Evolutionary conservation across 352 stramenopile species (phyloP).

Genomic region (Achlya hypogyna): DNA sequence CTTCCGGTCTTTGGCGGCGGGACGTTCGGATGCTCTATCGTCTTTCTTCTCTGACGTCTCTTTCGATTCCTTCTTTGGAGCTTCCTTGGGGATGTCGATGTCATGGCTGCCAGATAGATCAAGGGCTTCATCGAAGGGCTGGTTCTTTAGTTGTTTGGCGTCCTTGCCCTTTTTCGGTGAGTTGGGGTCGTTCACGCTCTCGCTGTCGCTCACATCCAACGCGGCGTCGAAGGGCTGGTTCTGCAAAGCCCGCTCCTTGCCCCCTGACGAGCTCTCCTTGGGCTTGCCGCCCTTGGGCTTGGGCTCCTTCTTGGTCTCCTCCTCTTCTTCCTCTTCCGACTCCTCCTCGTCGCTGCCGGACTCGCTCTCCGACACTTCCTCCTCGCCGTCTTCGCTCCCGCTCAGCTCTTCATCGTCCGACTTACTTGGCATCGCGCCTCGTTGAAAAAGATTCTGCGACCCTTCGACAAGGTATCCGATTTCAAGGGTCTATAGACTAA

Average conservation of each 20-base stretch:
- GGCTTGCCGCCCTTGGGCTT: background rate
- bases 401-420: slow-evolving; percentile 21
- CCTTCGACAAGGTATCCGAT: too few relatives aligned
- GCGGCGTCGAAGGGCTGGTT: slow-evolving; percentile 19
- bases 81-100: slow-evolving; percentile 39
- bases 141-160: slow-evolving; percentile 54
- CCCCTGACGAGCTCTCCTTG: background rate
- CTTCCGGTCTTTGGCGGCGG: background rate
- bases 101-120: slow-evolving; percentile 77
- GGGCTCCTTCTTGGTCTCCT: slow-evolving; percentile 6
- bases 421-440: slow-evolving; percentile 18
- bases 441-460: too few relatives aligned
- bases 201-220: slow-evolving; percentile 19
- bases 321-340: slow-evolving; percentile 17
- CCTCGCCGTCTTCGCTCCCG: slow-evolving; percentile 15
- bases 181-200: slow-evolving; percentile 16
- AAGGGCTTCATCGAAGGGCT: slow-evolving; percentile 79
- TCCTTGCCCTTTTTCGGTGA: slow-evolving; percentile 27
- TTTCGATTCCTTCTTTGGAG: slow-evolving; percentile 9
- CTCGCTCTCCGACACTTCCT: slow-evolving; percentile 17
- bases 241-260: slow-evolving; percentile 14
- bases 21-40: slow-evolving; percentile 22
- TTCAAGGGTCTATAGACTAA: too few relatives aligned
- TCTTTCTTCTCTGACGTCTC: slow-evolving; percentile 12
- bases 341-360: slow-evolving; percentile 18